Conservation (phyloP, 345 rosid genomes). For the Salix arbutifolia region DNA sequence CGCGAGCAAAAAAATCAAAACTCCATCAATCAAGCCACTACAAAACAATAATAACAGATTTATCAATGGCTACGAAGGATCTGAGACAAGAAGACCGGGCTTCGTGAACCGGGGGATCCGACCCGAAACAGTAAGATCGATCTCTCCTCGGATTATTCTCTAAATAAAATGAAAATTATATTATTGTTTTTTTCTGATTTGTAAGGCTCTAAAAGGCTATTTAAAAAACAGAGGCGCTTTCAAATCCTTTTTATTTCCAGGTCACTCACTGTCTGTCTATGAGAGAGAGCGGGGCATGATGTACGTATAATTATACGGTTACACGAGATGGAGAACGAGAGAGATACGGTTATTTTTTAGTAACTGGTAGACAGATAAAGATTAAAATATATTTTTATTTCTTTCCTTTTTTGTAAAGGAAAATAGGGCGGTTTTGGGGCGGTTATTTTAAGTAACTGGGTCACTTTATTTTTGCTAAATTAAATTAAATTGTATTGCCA, state of each 20-base stretch:
- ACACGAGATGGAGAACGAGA: background rate
- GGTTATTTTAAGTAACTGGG: conserved; percentile 7
- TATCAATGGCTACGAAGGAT: conserved; percentile 19
- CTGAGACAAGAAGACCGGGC: conserved; percentile 14
- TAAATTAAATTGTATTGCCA: background rate
- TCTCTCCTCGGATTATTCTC: background rate
- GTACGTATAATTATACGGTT: conserved; percentile 16
- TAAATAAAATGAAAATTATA: background rate
- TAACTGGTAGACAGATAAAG: background rate
- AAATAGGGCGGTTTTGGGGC: background rate
- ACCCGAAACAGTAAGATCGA: conserved; percentile 21
- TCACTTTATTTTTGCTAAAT: background rate
- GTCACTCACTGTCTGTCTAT: conserved; percentile 2
- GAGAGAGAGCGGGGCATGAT: background rate
- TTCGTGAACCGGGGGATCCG: conserved; percentile 32
- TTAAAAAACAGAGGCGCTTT: conserved; percentile 25
- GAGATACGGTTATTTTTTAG: background rate
- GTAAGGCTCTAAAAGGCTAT: background rate
- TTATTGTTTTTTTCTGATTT: background rate
- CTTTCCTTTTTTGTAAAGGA: background rate
- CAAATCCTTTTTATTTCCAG: conserved; percentile 30
- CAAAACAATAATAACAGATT: background rate
- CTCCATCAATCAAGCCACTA: conserved; percentile 26
- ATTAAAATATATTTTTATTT: background rate
- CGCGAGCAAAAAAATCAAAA: conserved; percentile 33